Evolutionary conservation across 148 eudicot genomes (phyloP).

Genomic region (Amaranthus palmeri): DNA sequence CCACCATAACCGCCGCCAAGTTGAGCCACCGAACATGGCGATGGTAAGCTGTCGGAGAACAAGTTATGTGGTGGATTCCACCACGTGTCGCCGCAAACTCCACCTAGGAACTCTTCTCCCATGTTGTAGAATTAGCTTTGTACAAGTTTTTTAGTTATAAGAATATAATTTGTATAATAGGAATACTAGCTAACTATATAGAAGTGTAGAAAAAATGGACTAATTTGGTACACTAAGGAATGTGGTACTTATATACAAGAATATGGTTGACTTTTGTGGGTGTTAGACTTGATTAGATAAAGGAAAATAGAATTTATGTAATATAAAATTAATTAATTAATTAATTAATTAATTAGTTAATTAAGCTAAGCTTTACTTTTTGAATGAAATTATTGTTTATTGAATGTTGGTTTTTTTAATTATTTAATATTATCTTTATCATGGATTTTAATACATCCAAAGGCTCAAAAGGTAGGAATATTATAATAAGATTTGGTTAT

Average conservation of each 20-base stretch:
- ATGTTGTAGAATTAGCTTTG: conserved; percentile 21
- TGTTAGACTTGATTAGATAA: conserved; percentile 8
- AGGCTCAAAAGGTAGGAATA: conserved; percentile 1
- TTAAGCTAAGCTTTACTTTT: conserved; percentile 18
- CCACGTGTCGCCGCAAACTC: conserved; percentile 56
- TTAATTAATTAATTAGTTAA: conserved; percentile 1
- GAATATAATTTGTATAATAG: neutral
- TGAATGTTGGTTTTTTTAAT: neutral
- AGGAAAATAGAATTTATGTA: conserved; percentile 10
- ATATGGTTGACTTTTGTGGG: conserved; percentile 55
- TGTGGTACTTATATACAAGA: conserved; percentile 26
- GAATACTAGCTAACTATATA: neutral
- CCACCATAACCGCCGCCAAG: conserved; percentile 23
- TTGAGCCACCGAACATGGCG: conserved; percentile 40
- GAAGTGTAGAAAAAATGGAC: conserved; percentile 11
- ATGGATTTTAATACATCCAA: conserved; percentile 11
- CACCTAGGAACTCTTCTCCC: conserved; percentile 67
- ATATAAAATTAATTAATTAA: conserved; percentile 3
- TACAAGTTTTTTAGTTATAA: conserved; percentile 6
- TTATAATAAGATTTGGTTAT: conserved; percentile 20
- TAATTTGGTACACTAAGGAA: conserved; percentile 20
- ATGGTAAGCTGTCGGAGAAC: conserved; percentile 33
- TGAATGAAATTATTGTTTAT: conserved; percentile 8
- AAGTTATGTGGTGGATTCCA: conserved; percentile 43
- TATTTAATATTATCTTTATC: conserved; percentile 19